Conservation (phyloP, 148 eudicot species). For the Camellia lanceoleosa region DNA sequence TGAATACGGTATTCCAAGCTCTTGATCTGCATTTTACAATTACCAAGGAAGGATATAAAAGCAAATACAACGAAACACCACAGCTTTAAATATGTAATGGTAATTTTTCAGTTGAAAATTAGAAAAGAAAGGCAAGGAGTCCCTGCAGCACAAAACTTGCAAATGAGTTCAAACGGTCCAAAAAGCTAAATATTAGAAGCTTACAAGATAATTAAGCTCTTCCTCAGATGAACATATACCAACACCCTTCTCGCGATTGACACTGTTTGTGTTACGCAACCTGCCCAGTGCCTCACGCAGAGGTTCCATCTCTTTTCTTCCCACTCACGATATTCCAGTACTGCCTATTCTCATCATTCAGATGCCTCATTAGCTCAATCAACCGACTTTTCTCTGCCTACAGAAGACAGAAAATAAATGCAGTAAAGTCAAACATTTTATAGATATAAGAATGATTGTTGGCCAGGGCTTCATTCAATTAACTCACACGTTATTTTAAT, state of each 20-base stretch:
- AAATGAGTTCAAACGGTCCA: not conserved
- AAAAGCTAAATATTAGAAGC: constrained; percentile 15
- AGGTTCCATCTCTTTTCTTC: constrained; percentile 81
- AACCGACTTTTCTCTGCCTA: constrained; percentile 53
- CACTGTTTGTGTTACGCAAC: constrained; percentile 47
- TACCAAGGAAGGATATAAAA: not conserved
- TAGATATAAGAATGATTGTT: not conserved
- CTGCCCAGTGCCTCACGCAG: constrained; percentile 76
- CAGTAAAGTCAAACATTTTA: not conserved
- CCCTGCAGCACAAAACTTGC: not conserved
- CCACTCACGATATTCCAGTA: constrained; percentile 49
- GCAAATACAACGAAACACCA: not conserved
- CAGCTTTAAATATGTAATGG: not conserved
- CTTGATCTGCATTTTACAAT: constrained; percentile 44
- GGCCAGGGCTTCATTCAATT: not conserved
- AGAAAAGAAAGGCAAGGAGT: not conserved
- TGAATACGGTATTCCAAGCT: constrained; percentile 67
- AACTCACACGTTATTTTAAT: not conserved
- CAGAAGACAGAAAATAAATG: constrained; percentile 14
- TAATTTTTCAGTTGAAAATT: not conserved
- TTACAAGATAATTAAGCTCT: constrained; percentile 74
- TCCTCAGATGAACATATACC: constrained; percentile 70
- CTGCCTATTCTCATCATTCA: constrained; percentile 51
- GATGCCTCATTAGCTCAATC: constrained; percentile 37
- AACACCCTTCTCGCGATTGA: constrained; percentile 47